Evolutionary conservation across 2,329 filamentous ascomycete species (phyloP), one percentile per base, ranked within the genome.

Genomic region (Fusarium pseudocircinatum): DNA sequence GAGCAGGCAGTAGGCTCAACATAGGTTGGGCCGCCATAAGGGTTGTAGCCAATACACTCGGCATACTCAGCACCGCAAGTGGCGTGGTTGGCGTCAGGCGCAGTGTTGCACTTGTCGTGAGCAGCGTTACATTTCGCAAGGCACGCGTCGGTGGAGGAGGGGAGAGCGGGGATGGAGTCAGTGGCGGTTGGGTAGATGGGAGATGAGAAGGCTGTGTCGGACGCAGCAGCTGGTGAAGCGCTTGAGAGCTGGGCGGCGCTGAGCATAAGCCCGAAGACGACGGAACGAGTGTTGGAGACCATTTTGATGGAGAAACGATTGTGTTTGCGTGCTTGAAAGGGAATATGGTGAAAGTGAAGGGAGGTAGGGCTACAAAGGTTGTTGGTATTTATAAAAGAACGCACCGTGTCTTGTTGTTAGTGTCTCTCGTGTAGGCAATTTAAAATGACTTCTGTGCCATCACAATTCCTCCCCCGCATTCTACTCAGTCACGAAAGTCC

Each of bases 221-320:
- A 26, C 2, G 57, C n/a, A 13, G 57, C 54, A 12, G 64, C 30
- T 10, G 63, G 37, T 4, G 57, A 24, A 9, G 66, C 66, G 12
- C 22, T 68, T 5, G 49, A 54, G 28, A 69, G 42, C 18, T 69
- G 64, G 8, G 49, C 66, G 5, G 66, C 57, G 11, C 57, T 44
- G 14, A 69, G 64, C 7, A 67, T 40, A 20, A 69, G 36, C 30
- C 66, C 57, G 15, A 69, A 16, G 34, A 69, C 7, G 24, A 69
- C 6, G 18, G 66, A 69, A 63, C 66, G 64, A 37, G 66, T 69
- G 47, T 63, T 69, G 32, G 64, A 26, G 2, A 69, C 26, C 66
- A 69, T 69, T 16, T 63, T 63, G 47, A 39, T 18, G 2, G 8
- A 18, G 16, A 24, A 62, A 36, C 3, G n/a, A 63, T 30, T 26